Percentiles rank a stretch among this genome's conserved stretches.
phyloP scores from a whole-genome alignment of 805 yeast species.

The Candida vaughaniae region DNA sequence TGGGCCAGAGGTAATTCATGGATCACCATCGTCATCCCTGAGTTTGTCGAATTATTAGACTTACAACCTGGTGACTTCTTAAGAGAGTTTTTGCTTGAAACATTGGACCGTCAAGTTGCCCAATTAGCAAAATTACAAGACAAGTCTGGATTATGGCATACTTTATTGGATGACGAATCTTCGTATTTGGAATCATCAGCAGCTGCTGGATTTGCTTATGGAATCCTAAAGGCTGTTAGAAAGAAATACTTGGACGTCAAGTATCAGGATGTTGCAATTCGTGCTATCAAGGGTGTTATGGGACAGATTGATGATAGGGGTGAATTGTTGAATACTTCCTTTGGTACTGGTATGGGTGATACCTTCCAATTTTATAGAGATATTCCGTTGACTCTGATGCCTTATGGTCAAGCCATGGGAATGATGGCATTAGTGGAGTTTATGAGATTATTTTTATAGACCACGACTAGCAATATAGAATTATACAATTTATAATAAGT shows the following conservation, averaged over 20 bases:
- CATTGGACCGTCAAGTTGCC: constrained; percentile 28
- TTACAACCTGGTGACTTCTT: constrained; percentile 25
- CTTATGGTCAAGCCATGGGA: constrained; percentile 39
- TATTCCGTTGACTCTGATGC: constrained; percentile 34
- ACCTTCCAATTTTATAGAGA: constrained; percentile 31
- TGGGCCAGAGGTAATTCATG: constrained; percentile 40
- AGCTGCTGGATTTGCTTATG: constrained; percentile 37
- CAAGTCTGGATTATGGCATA: constrained; percentile 31
- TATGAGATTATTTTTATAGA: constrained; percentile 17
- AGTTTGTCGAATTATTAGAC: constrained; percentile 29
- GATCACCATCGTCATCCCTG: constrained; percentile 38
- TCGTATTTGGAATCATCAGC: constrained; percentile 33
- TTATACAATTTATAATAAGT: too few species aligned
- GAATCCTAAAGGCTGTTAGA: constrained; percentile 31
- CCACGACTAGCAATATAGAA: background rate
- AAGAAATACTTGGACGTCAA: constrained; percentile 22
- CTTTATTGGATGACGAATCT: constrained; percentile 27
- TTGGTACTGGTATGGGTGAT: constrained; percentile 37
- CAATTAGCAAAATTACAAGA: constrained; percentile 26
- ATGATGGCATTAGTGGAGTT: constrained; percentile 34
- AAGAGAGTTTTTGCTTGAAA: constrained; percentile 24
- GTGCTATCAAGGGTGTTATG: constrained; percentile 30
- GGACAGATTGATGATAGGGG: constrained; percentile 27
- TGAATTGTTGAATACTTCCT: constrained; percentile 31
- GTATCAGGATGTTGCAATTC: constrained; percentile 23